These are phyloP conservation scores for Hypoxylon subgilvum DNA, from an alignment of 495 filamentous ascomycete genomes.

Conservation along the genomic window DNA sequence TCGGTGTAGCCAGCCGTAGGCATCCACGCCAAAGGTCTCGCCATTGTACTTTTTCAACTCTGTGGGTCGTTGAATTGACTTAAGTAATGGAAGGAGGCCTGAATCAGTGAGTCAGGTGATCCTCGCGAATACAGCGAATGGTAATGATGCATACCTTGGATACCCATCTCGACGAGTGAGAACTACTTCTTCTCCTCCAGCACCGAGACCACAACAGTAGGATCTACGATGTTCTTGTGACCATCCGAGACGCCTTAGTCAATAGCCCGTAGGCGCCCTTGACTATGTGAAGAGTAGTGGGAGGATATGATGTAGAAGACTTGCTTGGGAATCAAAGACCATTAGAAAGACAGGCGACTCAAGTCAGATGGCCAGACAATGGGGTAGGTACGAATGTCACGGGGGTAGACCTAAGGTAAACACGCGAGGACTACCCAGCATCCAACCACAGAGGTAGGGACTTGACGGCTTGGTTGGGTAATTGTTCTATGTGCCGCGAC, in stretches of 20 bases:
- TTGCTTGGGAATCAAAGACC: too few relatives aligned
- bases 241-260: slow-evolving; percentile 8
- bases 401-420: too few relatives aligned
- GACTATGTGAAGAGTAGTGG: neutral
- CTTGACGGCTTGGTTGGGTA: neutral
- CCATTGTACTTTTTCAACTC: slow-evolving; percentile 86
- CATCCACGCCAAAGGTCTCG: slow-evolving; percentile 90
- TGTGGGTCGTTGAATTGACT: slow-evolving; percentile 90
- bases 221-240: neutral
- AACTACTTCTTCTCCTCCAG: slow-evolving; percentile 37
- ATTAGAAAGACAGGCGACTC: slow-evolving; percentile 23
- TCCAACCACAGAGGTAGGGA: neutral
- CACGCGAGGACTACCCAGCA: neutral
- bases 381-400: neutral
- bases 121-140: too few relatives aligned
- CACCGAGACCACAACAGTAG: slow-evolving; percentile 1
- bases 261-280: too few relatives aligned
- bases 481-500: too few relatives aligned
- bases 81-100: slow-evolving; percentile 87
- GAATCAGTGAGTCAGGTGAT: slow-evolving; percentile 26
- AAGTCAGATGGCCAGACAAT: neutral
- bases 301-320: too few relatives aligned
- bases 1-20: slow-evolving; percentile 97
- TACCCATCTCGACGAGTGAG: slow-evolving; percentile 65
- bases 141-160: slow-evolving; percentile 71